Base-by-base conservation (phyloP, 805 yeast genomes). In the Barnettozyma siamensis region DNA sequence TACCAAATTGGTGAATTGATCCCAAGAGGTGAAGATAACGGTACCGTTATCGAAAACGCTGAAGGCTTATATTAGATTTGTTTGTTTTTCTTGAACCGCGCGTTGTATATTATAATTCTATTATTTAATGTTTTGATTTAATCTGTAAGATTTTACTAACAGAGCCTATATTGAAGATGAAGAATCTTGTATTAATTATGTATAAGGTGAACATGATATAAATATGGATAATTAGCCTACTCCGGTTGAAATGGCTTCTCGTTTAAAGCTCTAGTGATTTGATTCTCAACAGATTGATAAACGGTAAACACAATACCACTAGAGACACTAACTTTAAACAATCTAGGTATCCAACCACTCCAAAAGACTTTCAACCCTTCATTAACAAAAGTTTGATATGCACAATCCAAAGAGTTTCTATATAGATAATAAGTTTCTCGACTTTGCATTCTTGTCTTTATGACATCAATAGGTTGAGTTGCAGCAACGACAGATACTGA, bases 401-500 rank as follows among this genome's bases (percentile, higher is more conserved):
- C 65, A 55, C 80, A 73, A 16, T 77, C 73, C 53, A 83, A 62
- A 6, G 87, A 68, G 61, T 82, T 87, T 43, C 68, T 71, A 57
- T 81, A 83, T 2, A 75, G 51, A 5, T 60, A 53, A 53, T 70
- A 70, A n/a, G 83, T 78, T 55, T 80, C 77, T 53, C 79, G 76
- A 54, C 88, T 76, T 62, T 88, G 96, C 76, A 88, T 76, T 55
- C 95, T 75, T 3, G 96, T 77, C 65, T 89, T 89, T 36, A 89
- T 63, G 3, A 87, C 86, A 63, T 89, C 97, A 23, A 89, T 66
- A 0, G 97, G 97, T 63, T 88, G 98, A 1, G 96, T 89, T 0
- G 75, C 66, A 0, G 75, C 77, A 18, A 87, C 84, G 23, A 86
- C 94, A 0, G 88, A 83, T 4, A 74, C 62, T 0, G 93, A 79